Evolutionary conservation across 2,329 filamentous ascomycete genomes (phyloP), one percentile per base, ranked within the genome.

Genomic region (Fusarium heterosporum): DNA sequence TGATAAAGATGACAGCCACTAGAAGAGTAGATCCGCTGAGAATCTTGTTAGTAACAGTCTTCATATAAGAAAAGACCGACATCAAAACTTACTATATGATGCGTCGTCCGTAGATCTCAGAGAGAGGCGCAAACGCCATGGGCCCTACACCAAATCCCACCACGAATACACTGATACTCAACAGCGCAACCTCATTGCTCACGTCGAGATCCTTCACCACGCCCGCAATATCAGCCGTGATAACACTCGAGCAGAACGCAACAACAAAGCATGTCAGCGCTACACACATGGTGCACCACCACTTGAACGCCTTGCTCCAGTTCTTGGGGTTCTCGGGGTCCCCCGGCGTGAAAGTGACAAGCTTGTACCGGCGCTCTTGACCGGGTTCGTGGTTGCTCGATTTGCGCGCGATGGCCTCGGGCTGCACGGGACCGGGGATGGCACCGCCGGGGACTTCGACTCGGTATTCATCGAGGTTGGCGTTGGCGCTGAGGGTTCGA

Each of bases 221-320:
- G 2, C 89, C 90, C 4, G 74, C 80, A 5, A 96, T 82, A 74
- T 93, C 90, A 12, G 93, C 88, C 0, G 93, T 96, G 74, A 96
- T 89, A 68, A 96, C 89, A 50, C 89, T 88, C 47, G 89, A 93
- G 25, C 83, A 82, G 57, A 93, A 87, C 0, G 90, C 89, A 42
- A 92, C 90, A 39, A 91, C 89, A 74, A 93, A 93, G 73, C 90
- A 93, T 3, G 90, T 92, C 22, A 86, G 65, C 2, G 93, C 91
- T 0, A 97, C 92, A 16, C 93, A 88, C 90, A 96, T 93, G 25
- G 93, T 97, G 74, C 87, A 90, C 73, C 90, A 92, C 92, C 92
- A 95, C 78, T 94, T 96, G 77, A 82, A 90, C 2, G 79, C 81
- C 77, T 93, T 93, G 56, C 85, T 87, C 91, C 91, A 96, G 77